These are phyloP conservation scores for Logfia minima DNA, from an alignment of 129 eudicot genomes.

Conservation along the genomic window DNA sequence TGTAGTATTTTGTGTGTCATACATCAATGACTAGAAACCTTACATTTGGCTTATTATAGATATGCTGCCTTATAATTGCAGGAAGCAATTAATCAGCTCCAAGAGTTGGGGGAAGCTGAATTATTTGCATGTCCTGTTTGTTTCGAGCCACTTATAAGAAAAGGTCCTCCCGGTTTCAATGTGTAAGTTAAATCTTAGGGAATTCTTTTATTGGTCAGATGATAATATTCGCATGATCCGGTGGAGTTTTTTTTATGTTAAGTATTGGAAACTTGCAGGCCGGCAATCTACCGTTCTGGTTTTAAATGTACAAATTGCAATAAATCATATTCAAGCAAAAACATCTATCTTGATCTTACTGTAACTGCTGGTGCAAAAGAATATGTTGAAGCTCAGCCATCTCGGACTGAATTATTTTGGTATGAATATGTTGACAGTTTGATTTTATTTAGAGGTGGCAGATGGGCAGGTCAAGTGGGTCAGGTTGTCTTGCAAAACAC, in stretches of 20 bases:
- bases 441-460: neutral
- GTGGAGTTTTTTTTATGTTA: conserved; percentile 13
- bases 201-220: neutral
- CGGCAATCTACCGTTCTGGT: conserved; percentile 87
- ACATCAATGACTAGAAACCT: neutral
- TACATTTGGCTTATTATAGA: neutral
- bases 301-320: conserved; percentile 69
- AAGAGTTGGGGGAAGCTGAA: conserved; percentile 44
- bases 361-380: conserved; percentile 82
- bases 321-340: conserved; percentile 94
- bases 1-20: neutral
- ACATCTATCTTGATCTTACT: conserved; percentile 86
- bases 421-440: conserved; percentile 14
- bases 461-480: neutral
- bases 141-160: conserved; percentile 83
- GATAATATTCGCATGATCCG: neutral
- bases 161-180: conserved; percentile 93
- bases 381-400: conserved; percentile 67
- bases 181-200: conserved; percentile 54
- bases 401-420: conserved; percentile 90
- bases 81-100: conserved; percentile 43
- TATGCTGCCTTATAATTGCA: conserved; percentile 26
- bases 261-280: conserved; percentile 47
- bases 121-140: conserved; percentile 88
- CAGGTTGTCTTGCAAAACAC: neutral